Conservation (phyloP, 1,139 yeast species). For the Candida sanyaensis region DNA sequence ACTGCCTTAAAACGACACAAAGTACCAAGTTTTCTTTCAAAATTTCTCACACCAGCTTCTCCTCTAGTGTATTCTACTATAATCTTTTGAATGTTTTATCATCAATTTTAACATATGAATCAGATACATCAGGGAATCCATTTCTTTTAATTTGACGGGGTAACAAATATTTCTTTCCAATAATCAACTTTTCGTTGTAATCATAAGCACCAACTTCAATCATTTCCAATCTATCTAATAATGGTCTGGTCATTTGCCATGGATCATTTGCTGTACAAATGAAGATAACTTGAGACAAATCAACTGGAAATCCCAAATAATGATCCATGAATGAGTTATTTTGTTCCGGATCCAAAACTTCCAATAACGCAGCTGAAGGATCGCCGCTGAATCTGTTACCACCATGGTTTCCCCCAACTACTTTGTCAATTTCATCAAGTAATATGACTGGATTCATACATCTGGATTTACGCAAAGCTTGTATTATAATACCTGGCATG, state of each 20-base stretch:
- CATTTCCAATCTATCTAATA: constrained; percentile 84
- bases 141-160: constrained; percentile 79
- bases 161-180: constrained; percentile 68
- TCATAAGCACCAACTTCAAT: constrained; percentile 83
- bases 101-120: constrained; percentile 35
- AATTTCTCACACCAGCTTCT: constrained; percentile 84
- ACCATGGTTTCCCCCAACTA: constrained; percentile 58
- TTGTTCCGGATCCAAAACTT: constrained; percentile 91
- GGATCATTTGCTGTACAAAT: constrained; percentile 91
- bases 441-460: constrained; percentile 88
- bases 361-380: constrained; percentile 88
- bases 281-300: constrained; percentile 79
- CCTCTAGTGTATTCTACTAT: constrained; percentile 69
- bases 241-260: constrained; percentile 72
- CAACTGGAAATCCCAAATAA: constrained; percentile 85
- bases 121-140: constrained; percentile 51
- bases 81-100: constrained; percentile 61
- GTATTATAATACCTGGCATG: constrained; percentile 85
- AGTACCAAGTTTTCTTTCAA: constrained; percentile 72
- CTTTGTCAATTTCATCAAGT: constrained; percentile 87
- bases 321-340: constrained; percentile 79
- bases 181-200: constrained; percentile 72
- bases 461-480: constrained; percentile 75
- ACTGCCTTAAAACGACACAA: constrained; percentile 83
- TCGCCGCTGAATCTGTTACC: constrained; percentile 70